Percentiles rank a stretch among this genome's conserved stretches.
These are phyloP conservation scores for Batrachochytrium dendrobatidis DNA, from an alignment of 371 early-diverging fungal genomes.

Conservation along the genomic window DNA sequence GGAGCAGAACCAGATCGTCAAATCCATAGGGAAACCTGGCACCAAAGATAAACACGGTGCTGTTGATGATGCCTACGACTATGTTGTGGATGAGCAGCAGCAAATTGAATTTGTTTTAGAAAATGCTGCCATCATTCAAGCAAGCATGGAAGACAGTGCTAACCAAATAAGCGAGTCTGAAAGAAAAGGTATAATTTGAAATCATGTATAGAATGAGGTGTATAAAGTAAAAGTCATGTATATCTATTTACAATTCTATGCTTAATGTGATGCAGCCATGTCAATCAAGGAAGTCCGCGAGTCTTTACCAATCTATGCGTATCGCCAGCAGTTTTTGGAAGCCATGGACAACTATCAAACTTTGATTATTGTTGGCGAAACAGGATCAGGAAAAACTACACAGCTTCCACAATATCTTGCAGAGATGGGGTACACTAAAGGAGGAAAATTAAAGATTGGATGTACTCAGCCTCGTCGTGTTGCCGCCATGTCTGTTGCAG, in stretches of 20 bases:
- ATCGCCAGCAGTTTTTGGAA: constrained; percentile 69
- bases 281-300: constrained; percentile 83
- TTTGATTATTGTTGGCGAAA: constrained; percentile 93
- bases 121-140: constrained; percentile 46
- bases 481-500: constrained; percentile 98
- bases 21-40: constrained; percentile 25
- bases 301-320: constrained; percentile 85
- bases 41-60: constrained; percentile 15
- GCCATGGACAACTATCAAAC: constrained; percentile 83
- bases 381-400: constrained; percentile 99
- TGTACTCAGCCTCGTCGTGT: constrained; percentile 99
- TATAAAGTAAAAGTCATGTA: not conserved
- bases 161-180: constrained; percentile 54
- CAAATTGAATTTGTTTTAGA: constrained; percentile 86
- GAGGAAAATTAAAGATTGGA: constrained; percentile 83
- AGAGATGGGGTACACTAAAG: constrained; percentile 88
- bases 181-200: constrained; percentile 27
- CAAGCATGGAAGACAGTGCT: constrained; percentile 43
- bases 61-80: constrained; percentile 68
- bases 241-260: not conserved
- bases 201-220: not conserved
- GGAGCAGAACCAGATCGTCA: constrained; percentile 62
- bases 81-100: constrained; percentile 88
- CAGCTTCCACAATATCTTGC: constrained; percentile 97
- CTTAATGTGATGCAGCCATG: constrained; percentile 27